Conservation (phyloP, 805 yeast species). For the Sugiyamaella valdiviana region DNA sequence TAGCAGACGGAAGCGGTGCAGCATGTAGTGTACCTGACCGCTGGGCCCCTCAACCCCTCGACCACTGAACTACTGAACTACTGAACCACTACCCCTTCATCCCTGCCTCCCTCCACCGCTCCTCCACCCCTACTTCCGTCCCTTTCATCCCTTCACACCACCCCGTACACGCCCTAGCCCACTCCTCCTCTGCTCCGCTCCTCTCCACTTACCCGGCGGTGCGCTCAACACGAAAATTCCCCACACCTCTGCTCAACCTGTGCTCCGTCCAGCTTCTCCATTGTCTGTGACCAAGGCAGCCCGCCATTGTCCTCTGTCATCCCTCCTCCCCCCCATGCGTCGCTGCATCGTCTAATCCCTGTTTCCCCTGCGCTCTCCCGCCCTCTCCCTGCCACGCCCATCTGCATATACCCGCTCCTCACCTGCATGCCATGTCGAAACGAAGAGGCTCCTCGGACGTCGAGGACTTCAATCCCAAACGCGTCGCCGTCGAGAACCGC, state of each 20-base stretch:
- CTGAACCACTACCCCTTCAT: no score
- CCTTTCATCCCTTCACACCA: no score
- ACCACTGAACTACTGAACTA: no score
- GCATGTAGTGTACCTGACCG: no score
- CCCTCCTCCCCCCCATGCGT: not conserved
- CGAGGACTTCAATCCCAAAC: conserved; percentile 8
- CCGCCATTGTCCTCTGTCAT: not conserved
- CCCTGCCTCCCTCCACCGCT: no score
- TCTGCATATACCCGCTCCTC: no score
- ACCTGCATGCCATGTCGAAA: not conserved
- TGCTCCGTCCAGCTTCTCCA: not conserved
- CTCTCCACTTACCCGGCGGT: not conserved
- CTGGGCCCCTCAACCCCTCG: no score
- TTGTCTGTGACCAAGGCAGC: not conserved
- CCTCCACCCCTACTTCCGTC: no score
- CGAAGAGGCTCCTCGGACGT: conserved; percentile 8
- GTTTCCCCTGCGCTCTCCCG: not conserved
- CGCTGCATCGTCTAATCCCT: not conserved
- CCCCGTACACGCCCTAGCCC: no score
- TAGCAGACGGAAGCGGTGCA: no score
- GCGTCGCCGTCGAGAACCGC: conserved; percentile 13
- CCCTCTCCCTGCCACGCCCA: not conserved
- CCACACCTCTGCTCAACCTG: not conserved
- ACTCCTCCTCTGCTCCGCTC: not conserved
- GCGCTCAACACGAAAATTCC: not conserved